phyloP scores from a whole-genome alignment of 2,329 filamentous ascomycete genomes.

The Colletotrichum nymphaeae region DNA sequence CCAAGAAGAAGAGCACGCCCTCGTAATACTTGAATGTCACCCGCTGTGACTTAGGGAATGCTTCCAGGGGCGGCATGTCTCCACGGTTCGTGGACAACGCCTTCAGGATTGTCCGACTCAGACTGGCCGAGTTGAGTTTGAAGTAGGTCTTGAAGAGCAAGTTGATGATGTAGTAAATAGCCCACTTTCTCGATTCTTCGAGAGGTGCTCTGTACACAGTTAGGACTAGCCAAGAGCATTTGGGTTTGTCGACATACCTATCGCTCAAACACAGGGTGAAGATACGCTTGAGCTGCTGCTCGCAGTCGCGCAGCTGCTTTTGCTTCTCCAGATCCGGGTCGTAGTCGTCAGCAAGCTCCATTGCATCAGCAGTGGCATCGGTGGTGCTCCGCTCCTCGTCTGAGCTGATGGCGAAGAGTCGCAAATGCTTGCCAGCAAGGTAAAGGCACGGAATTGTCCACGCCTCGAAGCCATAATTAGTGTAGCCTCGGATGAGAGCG shows the following conservation, averaged over 20 bases:
- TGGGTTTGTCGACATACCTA: slow-evolving; percentile 64
- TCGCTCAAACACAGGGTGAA: slow-evolving; percentile 93
- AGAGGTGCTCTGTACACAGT: slow-evolving; percentile 73
- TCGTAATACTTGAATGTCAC: slow-evolving; percentile 98
- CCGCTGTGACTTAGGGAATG: slow-evolving; percentile 89
- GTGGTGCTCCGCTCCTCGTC: slow-evolving; percentile 73
- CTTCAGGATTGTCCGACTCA: slow-evolving; percentile 90
- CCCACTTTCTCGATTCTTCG: slow-evolving; percentile 96
- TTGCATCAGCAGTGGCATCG: slow-evolving; percentile 49
- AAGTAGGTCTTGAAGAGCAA: slow-evolving; percentile 99
- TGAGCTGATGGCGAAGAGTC: slow-evolving; percentile 90
- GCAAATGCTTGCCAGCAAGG: slow-evolving; percentile 84
- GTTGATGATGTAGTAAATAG: slow-evolving; percentile 94
- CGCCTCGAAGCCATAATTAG: slow-evolving; percentile 78
- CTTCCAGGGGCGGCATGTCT: slow-evolving; percentile 83
- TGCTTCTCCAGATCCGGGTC: slow-evolving; percentile 81
- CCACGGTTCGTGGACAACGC: slow-evolving; percentile 80
- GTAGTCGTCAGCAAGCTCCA: slow-evolving; percentile 78
- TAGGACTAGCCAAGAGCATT: slow-evolving; percentile 36
- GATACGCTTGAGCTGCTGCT: slow-evolving; percentile 89
- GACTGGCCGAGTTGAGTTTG: slow-evolving; percentile 88
- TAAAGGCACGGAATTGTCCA: slow-evolving; percentile 97
- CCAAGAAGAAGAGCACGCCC: slow-evolving; percentile 91
- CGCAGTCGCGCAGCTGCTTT: slow-evolving; percentile 89
- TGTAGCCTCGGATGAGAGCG: slow-evolving; percentile 83